Evolutionary conservation across 805 yeast species (phyloP), one percentile per base, ranked within the genome.

Genomic region (Sugiyamaella chiloensis): DNA sequence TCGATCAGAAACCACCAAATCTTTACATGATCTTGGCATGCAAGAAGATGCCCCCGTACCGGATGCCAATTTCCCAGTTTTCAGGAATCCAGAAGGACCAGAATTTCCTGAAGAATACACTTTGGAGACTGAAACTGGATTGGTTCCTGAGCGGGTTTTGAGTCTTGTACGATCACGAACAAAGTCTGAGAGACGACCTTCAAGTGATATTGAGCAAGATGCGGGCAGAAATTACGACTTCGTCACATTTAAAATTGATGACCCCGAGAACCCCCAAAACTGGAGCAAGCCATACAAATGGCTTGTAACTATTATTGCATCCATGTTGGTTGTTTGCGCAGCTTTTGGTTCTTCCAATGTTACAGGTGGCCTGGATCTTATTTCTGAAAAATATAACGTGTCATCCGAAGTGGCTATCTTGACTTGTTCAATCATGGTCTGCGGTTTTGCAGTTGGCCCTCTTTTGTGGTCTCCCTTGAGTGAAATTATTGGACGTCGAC

Each of bases 301-400:
- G 66, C 42, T 52, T 26, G 61, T 83, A 62, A 88, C 97, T 0
- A 62, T 84, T 24, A 54, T 81, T 7, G 70, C 87, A 20, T 81
- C 96, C 1, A 55, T 79, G 26, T 73, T 86, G 53, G 96, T 90
- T 43, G 82, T 90, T 48, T 78, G 88, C 59, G 96, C 91, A 24
- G 97, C 97, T 1, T 89, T 87, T 64, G 96, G 96, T 34, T 87
- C 96, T 3, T 85, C 96, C 1, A 85, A 91, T 62, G 84, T 87
- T 58, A 83, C 96, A 21, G 95, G 96, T 57, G 93, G 95, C 39
- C 69, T 90, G 42, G 76, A 74, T n/a, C 72, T 83, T 14, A 80
- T 87, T 51, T 69, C 72, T 52, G 83, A 83, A 11, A 74, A 80
- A 58, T 87, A 74, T 64, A 68, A 79, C 52, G 96, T 89, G 19